phyloP scores from a whole-genome alignment of 2,329 filamentous ascomycete genomes.

The Pseudovirgaria hyperparasitica region DNA sequence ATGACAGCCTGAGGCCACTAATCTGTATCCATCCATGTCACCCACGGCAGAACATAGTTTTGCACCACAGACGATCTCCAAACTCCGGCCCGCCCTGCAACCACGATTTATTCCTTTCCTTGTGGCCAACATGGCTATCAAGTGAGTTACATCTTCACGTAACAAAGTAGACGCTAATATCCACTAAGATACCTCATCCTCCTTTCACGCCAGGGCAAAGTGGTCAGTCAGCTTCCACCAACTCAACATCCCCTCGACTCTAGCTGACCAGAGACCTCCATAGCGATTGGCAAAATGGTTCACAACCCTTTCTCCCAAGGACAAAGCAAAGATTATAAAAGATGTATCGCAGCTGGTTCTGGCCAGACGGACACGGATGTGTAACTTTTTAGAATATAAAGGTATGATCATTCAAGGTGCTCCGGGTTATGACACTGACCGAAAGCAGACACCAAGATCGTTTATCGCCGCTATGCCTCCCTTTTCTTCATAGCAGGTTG shows the following conservation, averaged over 20 bases:
- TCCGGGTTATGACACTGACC: slow-evolving; percentile 8
- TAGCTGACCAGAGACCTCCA: slow-evolving; percentile 16
- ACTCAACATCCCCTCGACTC: slow-evolving; percentile 21
- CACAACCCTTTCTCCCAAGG: slow-evolving; percentile 89
- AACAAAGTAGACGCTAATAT: slow-evolving; percentile 2
- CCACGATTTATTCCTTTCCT: slow-evolving; percentile 6
- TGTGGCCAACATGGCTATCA: slow-evolving; percentile 40
- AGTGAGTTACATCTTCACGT: slow-evolving; percentile 25
- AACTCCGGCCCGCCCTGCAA: slow-evolving; percentile 3
- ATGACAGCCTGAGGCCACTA: too few species aligned
- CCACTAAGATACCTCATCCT: slow-evolving; percentile 79
- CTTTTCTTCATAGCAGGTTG: slow-evolving; percentile 99
- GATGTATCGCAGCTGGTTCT: slow-evolving; percentile 97
- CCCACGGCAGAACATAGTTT: too few species aligned
- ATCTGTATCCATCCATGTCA: too few species aligned
- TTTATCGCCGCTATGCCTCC: slow-evolving; percentile 96
- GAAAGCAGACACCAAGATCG: slow-evolving; percentile 81
- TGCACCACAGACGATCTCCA: slow-evolving; percentile 7
- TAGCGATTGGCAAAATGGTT: slow-evolving; percentile 99
- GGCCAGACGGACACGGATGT: slow-evolving; percentile 93
- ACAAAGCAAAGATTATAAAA: slow-evolving; percentile 99
- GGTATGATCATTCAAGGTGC: slow-evolving; percentile 39
- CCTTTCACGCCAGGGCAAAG: slow-evolving; percentile 96
- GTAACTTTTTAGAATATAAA: slow-evolving; percentile 99
- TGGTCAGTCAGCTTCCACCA: slow-evolving; percentile 52